Conservation (phyloP, 768 basidiomycete genomes). For the Phaffia australis region DNA sequence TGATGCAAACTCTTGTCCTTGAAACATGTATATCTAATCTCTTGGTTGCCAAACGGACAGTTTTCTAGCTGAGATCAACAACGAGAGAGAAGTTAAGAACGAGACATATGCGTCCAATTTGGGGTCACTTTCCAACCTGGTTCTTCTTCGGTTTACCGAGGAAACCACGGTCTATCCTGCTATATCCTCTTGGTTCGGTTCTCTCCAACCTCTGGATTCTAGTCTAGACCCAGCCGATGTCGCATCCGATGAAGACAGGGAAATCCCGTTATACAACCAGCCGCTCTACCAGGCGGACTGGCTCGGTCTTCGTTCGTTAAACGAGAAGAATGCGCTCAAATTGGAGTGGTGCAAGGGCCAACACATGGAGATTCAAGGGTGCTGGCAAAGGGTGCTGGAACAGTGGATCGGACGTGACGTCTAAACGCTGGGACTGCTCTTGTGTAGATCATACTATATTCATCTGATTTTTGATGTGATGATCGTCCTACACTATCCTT, state of each 20-base stretch:
- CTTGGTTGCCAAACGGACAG: conserved; percentile 33
- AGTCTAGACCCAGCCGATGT: neutral
- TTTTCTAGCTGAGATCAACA: conserved; percentile 69
- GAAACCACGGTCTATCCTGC: conserved; percentile 73
- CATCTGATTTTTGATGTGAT: no score
- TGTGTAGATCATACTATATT: no score
- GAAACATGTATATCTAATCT: neutral
- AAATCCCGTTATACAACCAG: conserved; percentile 62
- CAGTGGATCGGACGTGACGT: neutral
- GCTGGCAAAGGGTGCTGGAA: conserved; percentile 8
- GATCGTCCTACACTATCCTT: no score
- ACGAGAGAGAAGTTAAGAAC: conserved; percentile 54
- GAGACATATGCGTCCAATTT: conserved; percentile 53
- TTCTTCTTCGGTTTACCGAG: conserved; percentile 61
- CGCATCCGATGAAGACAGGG: conserved; percentile 31
- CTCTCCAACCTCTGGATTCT: conserved; percentile 44
- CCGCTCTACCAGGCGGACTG: conserved; percentile 66
- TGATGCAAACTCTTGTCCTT: neutral
- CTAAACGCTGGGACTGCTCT: no score
- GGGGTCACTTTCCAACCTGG: conserved; percentile 52
- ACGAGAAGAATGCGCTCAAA: conserved; percentile 53
- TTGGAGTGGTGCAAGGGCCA: conserved; percentile 57
- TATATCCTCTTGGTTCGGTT: conserved; percentile 78
- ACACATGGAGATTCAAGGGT: conserved; percentile 57
- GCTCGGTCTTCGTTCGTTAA: conserved; percentile 64